These are phyloP conservation scores for Zoysia matrella DNA, from an alignment of 202 grass and related monocot species.

Conservation along the genomic window DNA sequence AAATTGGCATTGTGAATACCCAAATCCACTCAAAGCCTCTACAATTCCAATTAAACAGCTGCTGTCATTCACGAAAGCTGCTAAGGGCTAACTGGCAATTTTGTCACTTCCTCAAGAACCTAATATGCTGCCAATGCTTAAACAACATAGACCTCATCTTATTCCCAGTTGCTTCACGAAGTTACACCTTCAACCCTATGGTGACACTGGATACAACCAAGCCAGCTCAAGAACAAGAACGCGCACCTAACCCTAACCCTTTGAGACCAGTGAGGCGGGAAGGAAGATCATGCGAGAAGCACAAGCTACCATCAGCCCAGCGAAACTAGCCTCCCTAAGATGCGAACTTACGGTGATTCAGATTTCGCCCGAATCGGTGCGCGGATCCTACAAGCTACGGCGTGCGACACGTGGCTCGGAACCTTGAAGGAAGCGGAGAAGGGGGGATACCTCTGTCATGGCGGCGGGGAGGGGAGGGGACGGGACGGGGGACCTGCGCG, in stretches of 20 bases:
- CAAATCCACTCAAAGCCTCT: too few relatives aligned
- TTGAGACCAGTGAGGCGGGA: neutral
- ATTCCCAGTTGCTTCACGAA: conserved; percentile 2
- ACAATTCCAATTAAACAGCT: too few relatives aligned
- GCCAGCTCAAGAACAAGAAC: conserved; percentile 14
- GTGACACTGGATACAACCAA: neutral
- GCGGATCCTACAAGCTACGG: neutral
- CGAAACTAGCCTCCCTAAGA: neutral
- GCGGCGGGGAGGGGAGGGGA: neutral
- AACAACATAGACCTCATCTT: neutral
- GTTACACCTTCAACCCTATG: neutral
- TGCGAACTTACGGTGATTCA: neutral
- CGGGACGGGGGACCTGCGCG: neutral
- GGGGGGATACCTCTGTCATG: conserved; percentile 57
- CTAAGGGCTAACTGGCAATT: neutral
- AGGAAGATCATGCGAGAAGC: neutral
- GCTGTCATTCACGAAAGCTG: too few relatives aligned
- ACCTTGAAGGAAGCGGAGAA: neutral
- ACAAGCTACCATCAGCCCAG: neutral
- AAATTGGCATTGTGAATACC: too few relatives aligned
- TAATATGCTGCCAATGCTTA: neutral
- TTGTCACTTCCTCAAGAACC: neutral
- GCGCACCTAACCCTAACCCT: conserved; percentile 40
- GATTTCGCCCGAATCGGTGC: neutral
- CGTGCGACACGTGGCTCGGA: neutral